phyloP scores from a whole-genome alignment of 1,284 basidiomycete species.

The Blastosporella zonata region DNA sequence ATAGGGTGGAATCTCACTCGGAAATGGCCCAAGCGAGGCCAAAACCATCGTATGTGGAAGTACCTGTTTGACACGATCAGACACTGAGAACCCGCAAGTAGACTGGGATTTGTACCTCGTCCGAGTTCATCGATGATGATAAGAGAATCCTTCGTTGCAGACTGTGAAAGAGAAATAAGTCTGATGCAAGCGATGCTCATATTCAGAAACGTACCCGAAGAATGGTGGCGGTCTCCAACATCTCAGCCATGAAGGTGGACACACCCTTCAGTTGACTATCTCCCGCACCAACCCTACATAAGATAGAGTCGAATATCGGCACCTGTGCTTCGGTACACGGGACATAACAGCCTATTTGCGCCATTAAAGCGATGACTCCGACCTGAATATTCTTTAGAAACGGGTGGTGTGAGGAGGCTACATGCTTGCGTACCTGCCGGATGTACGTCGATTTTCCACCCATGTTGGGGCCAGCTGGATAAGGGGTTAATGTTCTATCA shows the following conservation, averaged over 20 bases:
- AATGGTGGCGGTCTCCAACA: conserved; percentile 97
- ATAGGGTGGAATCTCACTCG: conserved; percentile 58
- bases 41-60: conserved; percentile 98
- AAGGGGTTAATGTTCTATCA: neutral
- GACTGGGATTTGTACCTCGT: conserved; percentile 52
- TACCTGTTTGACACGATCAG: conserved; percentile 48
- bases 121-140: conserved; percentile 99
- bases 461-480: conserved; percentile 89
- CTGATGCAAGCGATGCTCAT: neutral
- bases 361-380: conserved; percentile 94
- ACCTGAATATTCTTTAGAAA: conserved; percentile 44
- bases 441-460: conserved; percentile 95
- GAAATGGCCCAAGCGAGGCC: conserved; percentile 99
- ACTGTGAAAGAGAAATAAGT: conserved; percentile 39
- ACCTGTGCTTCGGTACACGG: conserved; percentile 84
- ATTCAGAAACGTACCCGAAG: conserved; percentile 59
- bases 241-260: conserved; percentile 99
- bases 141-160: conserved; percentile 89
- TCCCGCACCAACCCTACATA: conserved; percentile 96
- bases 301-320: conserved; percentile 94
- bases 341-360: conserved; percentile 93
- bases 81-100: conserved; percentile 1
- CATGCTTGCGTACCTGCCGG: conserved; percentile 75
- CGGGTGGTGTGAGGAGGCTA: neutral
- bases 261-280: conserved; percentile 98